Conservation (phyloP, 331 rosid species). For the Spiraea crenata region DNA sequence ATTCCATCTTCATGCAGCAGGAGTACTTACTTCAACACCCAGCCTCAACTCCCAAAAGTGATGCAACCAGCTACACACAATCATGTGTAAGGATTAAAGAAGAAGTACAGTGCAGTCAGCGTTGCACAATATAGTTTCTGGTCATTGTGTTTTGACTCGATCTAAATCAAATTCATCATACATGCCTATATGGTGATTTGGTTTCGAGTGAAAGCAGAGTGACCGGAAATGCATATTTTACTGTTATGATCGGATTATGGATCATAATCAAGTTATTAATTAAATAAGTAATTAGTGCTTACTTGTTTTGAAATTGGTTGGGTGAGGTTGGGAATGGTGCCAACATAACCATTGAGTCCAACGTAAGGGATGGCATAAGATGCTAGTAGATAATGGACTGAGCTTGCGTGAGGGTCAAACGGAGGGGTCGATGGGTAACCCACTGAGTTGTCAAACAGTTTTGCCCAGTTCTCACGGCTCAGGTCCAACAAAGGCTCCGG, state of each 20-base stretch:
- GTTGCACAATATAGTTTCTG: no score
- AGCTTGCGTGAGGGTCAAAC: conserved; percentile 18
- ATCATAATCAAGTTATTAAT: no score
- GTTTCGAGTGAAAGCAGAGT: no score
- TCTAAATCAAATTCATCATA: no score
- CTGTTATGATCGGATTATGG: no score
- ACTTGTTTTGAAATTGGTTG: not conserved
- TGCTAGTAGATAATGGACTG: conserved; percentile 22
- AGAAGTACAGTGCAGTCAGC: no score
- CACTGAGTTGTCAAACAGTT: conserved; percentile 15
- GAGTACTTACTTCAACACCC: no score
- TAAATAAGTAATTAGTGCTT: not conserved
- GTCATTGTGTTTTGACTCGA: no score
- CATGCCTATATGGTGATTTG: no score
- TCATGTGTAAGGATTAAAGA: no score
- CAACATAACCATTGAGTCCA: conserved; percentile 29
- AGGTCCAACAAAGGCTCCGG: conserved; percentile 20
- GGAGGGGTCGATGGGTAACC: conserved; percentile 18
- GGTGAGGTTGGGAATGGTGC: conserved; percentile 21
- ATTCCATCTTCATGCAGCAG: no score
- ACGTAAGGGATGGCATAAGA: conserved; percentile 22
- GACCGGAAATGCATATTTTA: no score
- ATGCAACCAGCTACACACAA: conserved; percentile 24
- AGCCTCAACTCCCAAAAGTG: conserved; percentile 20
- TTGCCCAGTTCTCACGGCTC: conserved; percentile 18